These are phyloP conservation scores for Termitomyces sp. DNA, from an alignment of 768 basidiomycete genomes.

Conservation along the genomic window DNA sequence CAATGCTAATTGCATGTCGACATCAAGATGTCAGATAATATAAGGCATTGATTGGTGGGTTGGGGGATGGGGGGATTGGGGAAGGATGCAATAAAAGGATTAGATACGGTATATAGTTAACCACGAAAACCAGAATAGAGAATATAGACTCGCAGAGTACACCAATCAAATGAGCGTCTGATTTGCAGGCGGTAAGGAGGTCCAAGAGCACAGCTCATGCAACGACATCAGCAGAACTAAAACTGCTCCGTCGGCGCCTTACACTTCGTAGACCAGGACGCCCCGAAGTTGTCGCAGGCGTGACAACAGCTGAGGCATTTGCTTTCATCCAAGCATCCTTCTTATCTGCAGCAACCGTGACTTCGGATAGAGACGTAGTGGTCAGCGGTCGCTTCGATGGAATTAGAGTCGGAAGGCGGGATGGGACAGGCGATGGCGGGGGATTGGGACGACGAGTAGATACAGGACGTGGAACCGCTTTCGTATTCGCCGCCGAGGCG, in stretches of 20 bases:
- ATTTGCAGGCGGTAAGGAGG: neutral
- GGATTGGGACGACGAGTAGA: constrained; percentile 28
- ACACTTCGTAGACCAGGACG: constrained; percentile 72
- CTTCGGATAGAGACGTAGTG: constrained; percentile 44
- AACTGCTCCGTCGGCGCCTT: constrained; percentile 77
- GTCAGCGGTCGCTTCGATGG: constrained; percentile 44
- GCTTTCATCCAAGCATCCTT: constrained; percentile 77
- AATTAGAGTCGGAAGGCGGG: constrained; percentile 69
- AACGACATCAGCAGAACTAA: constrained; percentile 81
- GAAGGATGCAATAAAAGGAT: constrained; percentile 18
- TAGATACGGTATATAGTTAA: constrained; percentile 12
- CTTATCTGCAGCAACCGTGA: constrained; percentile 33
- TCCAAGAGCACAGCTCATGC: constrained; percentile 36
- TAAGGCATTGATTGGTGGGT: constrained; percentile 20
- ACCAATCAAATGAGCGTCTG: constrained; percentile 4
- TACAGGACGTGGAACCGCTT: constrained; percentile 14
- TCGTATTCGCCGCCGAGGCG: constrained; percentile 29
- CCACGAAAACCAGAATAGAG: constrained; percentile 9
- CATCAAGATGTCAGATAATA: constrained; percentile 14
- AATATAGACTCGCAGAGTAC: neutral
- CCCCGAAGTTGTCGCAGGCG: constrained; percentile 64
- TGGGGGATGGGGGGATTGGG: constrained; percentile 30
- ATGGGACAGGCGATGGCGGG: constrained; percentile 66
- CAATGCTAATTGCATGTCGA: constrained; percentile 13
- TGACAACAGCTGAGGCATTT: constrained; percentile 62